phyloP scores from a whole-genome alignment of 176 grass and related monocot genomes.

The Carex littledalei region DNA sequence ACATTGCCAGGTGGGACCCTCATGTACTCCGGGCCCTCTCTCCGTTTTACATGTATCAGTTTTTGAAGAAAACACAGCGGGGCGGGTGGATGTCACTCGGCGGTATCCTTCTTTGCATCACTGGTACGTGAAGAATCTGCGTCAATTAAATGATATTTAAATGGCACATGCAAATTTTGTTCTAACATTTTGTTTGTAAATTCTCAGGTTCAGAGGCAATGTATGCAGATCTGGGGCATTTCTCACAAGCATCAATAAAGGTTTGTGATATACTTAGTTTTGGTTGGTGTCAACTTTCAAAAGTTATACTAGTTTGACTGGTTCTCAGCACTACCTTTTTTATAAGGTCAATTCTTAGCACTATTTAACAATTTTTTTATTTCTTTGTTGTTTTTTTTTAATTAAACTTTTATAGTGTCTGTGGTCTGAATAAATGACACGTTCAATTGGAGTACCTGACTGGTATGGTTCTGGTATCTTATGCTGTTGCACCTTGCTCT shows the following conservation, averaged over 20 bases:
- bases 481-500: not conserved
- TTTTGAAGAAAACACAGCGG: constrained; percentile 65
- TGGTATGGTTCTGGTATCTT: not conserved
- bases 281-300: not conserved
- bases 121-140: constrained; percentile 41
- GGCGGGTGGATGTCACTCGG: constrained; percentile 94
- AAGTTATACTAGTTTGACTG: not conserved
- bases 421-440: not conserved
- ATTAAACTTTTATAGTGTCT: not conserved
- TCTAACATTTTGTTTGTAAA: constrained; percentile 18
- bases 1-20: constrained; percentile 81
- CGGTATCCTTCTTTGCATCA: constrained; percentile 87
- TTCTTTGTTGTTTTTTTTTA: constrained; percentile 9
- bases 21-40: constrained; percentile 74
- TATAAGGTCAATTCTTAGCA: not conserved
- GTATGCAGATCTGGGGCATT: constrained; percentile 95
- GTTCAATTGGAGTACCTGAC: not conserved
- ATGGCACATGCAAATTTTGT: constrained; percentile 10
- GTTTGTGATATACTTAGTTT: constrained; percentile 30
- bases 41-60: constrained; percentile 65
- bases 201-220: constrained; percentile 87
- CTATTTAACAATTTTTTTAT: not conserved
- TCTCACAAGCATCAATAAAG: constrained; percentile 83
- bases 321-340: not conserved
- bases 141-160: not conserved